Evolutionary conservation across 2,329 filamentous ascomycete species (phyloP).

Genomic region (Cucurbitaria berberidis): DNA sequence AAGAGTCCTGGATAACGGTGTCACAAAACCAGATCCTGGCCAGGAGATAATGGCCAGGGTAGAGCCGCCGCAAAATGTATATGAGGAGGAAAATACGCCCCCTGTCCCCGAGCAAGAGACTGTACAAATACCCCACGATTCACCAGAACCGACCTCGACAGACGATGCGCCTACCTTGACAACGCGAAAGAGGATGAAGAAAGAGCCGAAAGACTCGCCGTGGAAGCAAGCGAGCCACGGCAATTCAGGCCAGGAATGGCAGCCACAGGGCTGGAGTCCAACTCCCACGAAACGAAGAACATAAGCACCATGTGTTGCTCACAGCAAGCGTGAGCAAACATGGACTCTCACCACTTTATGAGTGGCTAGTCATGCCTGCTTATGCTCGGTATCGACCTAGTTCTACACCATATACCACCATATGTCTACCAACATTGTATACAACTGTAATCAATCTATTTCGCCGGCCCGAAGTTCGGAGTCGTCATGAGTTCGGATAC

Average conservation of each 20-base stretch:
- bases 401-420: too few species aligned
- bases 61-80: conserved; percentile 7
- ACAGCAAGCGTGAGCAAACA: not conserved
- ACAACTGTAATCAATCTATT: too few species aligned
- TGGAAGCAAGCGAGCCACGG: conserved; percentile 49
- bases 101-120: conserved; percentile 4
- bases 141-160: conserved; percentile 25
- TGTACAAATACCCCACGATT: conserved; percentile 27
- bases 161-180: conserved; percentile 24
- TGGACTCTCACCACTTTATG: not conserved
- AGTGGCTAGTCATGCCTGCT: not conserved
- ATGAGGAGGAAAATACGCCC: conserved; percentile 5
- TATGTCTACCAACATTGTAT: too few species aligned
- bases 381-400: too few species aligned
- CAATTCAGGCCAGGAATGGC: conserved; percentile 54
- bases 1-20: conserved; percentile 51
- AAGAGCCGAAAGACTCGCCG: conserved; percentile 46
- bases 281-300: conserved; percentile 44
- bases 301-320: not conserved
- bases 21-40: conserved; percentile 40
- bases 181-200: conserved; percentile 28
- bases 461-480: too few species aligned
- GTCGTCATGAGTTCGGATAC: too few species aligned
- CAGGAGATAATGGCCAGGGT: conserved; percentile 39
- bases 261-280: conserved; percentile 55